A percentile compares a stretch with the other conserved stretches of the same genome.
Evolutionary conservation across 2,329 filamentous ascomycete species (phyloP).

Genomic region (Microdochium paspali): DNA sequence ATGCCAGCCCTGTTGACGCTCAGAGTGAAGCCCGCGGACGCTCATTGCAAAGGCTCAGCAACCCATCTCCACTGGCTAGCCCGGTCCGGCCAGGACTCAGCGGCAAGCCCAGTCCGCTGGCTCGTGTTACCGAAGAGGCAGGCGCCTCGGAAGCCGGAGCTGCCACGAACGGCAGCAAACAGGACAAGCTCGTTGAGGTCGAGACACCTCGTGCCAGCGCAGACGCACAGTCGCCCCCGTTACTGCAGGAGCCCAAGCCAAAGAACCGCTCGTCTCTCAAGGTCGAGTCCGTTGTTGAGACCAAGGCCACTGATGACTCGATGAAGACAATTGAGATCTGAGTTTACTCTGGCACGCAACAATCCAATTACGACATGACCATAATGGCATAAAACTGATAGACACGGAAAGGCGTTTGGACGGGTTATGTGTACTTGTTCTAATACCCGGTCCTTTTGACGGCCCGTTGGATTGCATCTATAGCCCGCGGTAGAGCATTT

Average conservation of each 20-base stretch:
- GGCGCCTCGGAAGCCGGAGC: conserved; percentile 24
- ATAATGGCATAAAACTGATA: neutral
- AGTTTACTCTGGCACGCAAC: conserved; percentile 6
- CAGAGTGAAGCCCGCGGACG: conserved; percentile 56
- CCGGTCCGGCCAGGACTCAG: conserved; percentile 55
- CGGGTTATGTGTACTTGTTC: neutral
- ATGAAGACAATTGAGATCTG: conserved; percentile 58
- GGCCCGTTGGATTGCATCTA: neutral
- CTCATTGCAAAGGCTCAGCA: conserved; percentile 60
- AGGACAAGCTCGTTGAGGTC: conserved; percentile 33
- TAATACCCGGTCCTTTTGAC: neutral
- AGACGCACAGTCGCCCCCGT: conserved; percentile 25
- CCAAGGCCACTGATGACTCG: conserved; percentile 37
- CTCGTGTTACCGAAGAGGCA: conserved; percentile 64
- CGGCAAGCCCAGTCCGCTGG: conserved; percentile 64
- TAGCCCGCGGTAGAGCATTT: neutral
- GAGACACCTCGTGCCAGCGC: conserved; percentile 41
- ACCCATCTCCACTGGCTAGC: conserved; percentile 52
- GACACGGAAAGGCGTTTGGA: neutral
- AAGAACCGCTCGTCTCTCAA: conserved; percentile 23
- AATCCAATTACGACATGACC: neutral
- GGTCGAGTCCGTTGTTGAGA: conserved; percentile 19
- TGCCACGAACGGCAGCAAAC: conserved; percentile 3
- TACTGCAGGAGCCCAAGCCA: conserved; percentile 23
- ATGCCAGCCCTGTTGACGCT: conserved; percentile 54